Evolutionary conservation across 2,329 filamentous ascomycete genomes (phyloP), one percentile per base, ranked within the genome.

Genomic region (Fusarium tjaetaba): DNA sequence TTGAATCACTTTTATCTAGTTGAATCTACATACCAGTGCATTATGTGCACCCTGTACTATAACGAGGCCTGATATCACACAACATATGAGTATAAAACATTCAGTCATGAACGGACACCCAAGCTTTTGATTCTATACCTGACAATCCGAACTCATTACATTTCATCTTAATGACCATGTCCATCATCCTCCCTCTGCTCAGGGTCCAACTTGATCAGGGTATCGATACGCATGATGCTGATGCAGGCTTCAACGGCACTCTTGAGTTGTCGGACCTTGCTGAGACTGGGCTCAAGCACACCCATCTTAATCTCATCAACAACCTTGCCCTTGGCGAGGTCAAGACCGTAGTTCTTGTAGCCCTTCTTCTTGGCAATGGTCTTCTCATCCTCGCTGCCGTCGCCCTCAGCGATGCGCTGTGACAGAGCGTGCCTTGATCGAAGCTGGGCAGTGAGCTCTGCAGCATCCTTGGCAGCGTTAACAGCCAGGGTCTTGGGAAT

Each of bases 181-280:
- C 94, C 95, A 85, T 97, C 93, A 76, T 90, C 90, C 80, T 91
- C 88, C 86, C 92, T 89, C 87, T 74, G 72, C 74, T 98, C 95
- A 24, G 95, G 95, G 87, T 99, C 96, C 83, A 99, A 86, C 88
- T 97, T 97, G 86, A 99, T 98, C 84, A 99, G 88, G 75, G 96
- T 98, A 86, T 99, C 96, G 82, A 99, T 99, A 80, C 96, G 91
- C 96, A 99, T 98, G 82, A 99, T 98, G 81, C 95, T 94, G 84
- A 99, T 97, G 84, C 96, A 98, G 62, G 96, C 96, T 86, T 99
- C 96, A 56, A 99, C 96, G 34, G 96, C 96, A 84, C 93, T 97
- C 92, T 99, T 99, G 81, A 99, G 88, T 88, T 98, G 96, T 84
- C 96, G 93, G 77, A 99, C 90, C 89, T 99, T 99, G 89, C 96